These are phyloP conservation scores for Penicillium cosmopolitanum DNA, from an alignment of 495 filamentous ascomycete species.

Conservation along the genomic window DNA sequence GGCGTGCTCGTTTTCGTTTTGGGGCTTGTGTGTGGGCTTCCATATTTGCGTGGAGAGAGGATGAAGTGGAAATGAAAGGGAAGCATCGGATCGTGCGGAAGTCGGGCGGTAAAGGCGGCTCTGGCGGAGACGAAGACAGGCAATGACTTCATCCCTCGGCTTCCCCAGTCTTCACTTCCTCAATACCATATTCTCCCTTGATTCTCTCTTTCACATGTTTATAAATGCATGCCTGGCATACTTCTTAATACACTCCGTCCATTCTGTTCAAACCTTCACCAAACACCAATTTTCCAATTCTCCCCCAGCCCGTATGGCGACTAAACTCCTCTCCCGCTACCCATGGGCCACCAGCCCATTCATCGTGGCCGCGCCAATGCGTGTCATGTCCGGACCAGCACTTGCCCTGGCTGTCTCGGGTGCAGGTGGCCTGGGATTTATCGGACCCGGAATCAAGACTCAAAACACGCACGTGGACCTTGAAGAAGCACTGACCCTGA, in stretches of 20 bases:
- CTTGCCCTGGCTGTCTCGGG: slow-evolving; percentile 62
- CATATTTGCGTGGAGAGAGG: not conserved
- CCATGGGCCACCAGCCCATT: slow-evolving; percentile 68
- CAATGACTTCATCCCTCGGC: slow-evolving; percentile 8
- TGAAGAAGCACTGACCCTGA: slow-evolving; percentile 32
- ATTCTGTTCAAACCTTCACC: not conserved
- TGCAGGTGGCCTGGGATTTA: slow-evolving; percentile 68
- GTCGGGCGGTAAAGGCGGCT: slow-evolving; percentile 13
- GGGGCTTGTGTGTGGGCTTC: slow-evolving; percentile 2
- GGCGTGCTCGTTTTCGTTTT: slow-evolving; percentile 39
- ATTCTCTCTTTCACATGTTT: not conserved
- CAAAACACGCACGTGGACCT: slow-evolving; percentile 36
- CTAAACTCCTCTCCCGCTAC: slow-evolving; percentile 45
- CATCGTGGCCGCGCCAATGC: slow-evolving; percentile 73
- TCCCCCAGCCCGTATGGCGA: slow-evolving; percentile 17
- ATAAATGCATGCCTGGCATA: not conserved
- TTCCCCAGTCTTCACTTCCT: not conserved
- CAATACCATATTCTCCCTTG: not conserved
- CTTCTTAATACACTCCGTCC: not conserved
- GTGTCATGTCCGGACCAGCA: slow-evolving; percentile 62
- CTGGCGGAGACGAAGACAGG: not conserved
- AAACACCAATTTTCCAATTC: not conserved
- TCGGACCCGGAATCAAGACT: slow-evolving; percentile 45
- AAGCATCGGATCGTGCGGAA: slow-evolving; percentile 18
- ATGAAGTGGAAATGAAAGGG: slow-evolving; percentile 1